Evolutionary conservation across 805 yeast species (phyloP).

Genomic region (Cyberlindnera petersonii): DNA sequence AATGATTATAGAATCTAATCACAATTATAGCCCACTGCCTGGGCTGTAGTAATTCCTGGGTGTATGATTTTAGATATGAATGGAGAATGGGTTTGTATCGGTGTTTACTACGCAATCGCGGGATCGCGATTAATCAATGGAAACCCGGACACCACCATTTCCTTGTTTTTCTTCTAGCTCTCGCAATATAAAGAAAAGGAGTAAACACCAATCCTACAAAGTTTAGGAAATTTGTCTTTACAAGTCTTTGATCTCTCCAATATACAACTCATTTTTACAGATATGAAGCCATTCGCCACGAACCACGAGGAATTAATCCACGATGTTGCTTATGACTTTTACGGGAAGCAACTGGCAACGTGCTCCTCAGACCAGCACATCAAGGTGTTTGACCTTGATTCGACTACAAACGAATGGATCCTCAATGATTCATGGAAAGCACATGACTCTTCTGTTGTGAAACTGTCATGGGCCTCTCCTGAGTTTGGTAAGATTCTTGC

Average conservation of each 20-base stretch:
- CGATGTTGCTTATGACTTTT: conserved; percentile 87
- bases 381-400: conserved; percentile 77
- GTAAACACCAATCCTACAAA: not conserved
- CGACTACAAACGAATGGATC: conserved; percentile 69
- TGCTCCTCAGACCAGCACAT: conserved; percentile 94
- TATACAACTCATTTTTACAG: not conserved
- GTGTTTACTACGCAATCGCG: too few species aligned
- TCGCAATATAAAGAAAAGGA: not conserved
- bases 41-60: not conserved
- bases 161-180: too few species aligned
- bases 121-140: too few species aligned
- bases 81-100: too few species aligned
- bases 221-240: too few species aligned
- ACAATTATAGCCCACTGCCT: not conserved
- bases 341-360: conserved; percentile 89
- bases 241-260: too few species aligned
- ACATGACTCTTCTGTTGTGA: conserved; percentile 83
- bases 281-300: conserved; percentile 71
- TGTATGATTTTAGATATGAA: too few species aligned
- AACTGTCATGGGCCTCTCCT: conserved; percentile 90
- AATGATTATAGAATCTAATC: too few species aligned
- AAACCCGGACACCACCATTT: not conserved
- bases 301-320: conserved; percentile 93
- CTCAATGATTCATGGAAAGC: conserved; percentile 91
- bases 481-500: conserved; percentile 87